Conservation (phyloP, 2,329 filamentous ascomycete species). For the Cladosporium halotolerans region DNA sequence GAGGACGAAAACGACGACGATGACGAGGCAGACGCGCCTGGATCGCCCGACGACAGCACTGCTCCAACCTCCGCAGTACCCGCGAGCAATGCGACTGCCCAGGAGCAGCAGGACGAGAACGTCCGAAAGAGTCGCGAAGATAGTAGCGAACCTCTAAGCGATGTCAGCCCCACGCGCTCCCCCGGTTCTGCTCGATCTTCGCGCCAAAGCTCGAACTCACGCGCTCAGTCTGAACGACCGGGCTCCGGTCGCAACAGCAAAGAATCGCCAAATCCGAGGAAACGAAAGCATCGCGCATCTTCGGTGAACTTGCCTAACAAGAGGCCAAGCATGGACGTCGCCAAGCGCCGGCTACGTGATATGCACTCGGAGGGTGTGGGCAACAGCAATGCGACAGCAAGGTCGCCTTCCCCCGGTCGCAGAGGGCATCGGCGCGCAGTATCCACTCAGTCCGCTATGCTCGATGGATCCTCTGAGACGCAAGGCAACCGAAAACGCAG, state of each 20-base stretch:
- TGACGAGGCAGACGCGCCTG: slow-evolving; percentile 26
- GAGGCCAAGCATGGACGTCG: slow-evolving; percentile 24
- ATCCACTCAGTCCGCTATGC: slow-evolving; percentile 56
- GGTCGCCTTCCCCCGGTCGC: slow-evolving; percentile 56
- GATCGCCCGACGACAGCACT: slow-evolving; percentile 18
- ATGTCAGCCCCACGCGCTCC: slow-evolving; percentile 27
- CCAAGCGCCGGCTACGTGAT: slow-evolving; percentile 22
- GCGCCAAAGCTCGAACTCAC: slow-evolving; percentile 21
- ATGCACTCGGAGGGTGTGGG: slow-evolving; percentile 24
- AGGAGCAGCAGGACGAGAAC: background rate
- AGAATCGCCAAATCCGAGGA: slow-evolving; percentile 31
- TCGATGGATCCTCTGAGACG: slow-evolving; percentile 43
- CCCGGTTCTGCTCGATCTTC: slow-evolving; percentile 19
- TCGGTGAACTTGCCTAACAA: slow-evolving; percentile 30
- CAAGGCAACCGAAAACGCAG: slow-evolving; percentile 23
- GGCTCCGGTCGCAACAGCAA: slow-evolving; percentile 6
- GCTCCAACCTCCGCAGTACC: slow-evolving; percentile 23
- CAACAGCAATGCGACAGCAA: slow-evolving; percentile 22
- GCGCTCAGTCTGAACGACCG: slow-evolving; percentile 26
- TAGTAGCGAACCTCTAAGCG: slow-evolving; percentile 25
- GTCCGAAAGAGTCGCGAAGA: background rate
- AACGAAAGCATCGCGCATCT: slow-evolving; percentile 33
- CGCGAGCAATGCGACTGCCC: slow-evolving; percentile 17
- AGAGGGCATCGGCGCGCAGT: slow-evolving; percentile 57
- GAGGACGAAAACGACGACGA: slow-evolving; percentile 27